Evolutionary conservation across 306 rosid genomes (phyloP).

Genomic region (Geum urbanum): DNA sequence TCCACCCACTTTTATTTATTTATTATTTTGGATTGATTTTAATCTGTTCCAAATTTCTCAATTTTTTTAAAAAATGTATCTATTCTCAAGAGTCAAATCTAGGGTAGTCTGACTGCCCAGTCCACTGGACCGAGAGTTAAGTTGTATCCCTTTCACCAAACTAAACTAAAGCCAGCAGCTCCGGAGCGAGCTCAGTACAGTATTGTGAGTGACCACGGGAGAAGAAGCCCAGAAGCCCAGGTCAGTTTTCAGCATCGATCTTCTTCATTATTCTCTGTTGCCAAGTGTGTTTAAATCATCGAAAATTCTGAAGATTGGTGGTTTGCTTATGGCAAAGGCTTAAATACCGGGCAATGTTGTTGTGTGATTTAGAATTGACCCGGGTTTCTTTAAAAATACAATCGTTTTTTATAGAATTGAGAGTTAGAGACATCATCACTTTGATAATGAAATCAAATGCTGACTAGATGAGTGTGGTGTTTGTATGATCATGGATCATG

Average conservation of each 20-base stretch:
- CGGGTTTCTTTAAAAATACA: too few relatives aligned
- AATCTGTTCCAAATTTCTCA: too few relatives aligned
- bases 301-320: background rate
- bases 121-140: too few relatives aligned
- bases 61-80: too few relatives aligned
- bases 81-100: too few relatives aligned
- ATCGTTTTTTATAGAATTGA: too few relatives aligned
- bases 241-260: background rate
- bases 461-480: background rate
- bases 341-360: background rate
- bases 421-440: background rate
- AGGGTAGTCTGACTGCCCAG: too few relatives aligned
- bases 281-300: background rate
- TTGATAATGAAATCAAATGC: background rate
- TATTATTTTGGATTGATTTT: too few relatives aligned
- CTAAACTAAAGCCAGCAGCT: background rate
- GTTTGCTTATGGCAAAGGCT: background rate
- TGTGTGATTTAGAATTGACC: background rate
- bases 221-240: background rate
- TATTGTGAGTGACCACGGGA: background rate
- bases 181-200: background rate
- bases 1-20: too few relatives aligned
- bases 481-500: background rate
- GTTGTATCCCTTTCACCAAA: conserved; percentile 2
- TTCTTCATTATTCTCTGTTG: background rate